Percentiles rank a stretch among this genome's conserved stretches.
Evolutionary conservation across 371 early-diverging fungal species (phyloP).

Genomic region (Nematocida minor): DNA sequence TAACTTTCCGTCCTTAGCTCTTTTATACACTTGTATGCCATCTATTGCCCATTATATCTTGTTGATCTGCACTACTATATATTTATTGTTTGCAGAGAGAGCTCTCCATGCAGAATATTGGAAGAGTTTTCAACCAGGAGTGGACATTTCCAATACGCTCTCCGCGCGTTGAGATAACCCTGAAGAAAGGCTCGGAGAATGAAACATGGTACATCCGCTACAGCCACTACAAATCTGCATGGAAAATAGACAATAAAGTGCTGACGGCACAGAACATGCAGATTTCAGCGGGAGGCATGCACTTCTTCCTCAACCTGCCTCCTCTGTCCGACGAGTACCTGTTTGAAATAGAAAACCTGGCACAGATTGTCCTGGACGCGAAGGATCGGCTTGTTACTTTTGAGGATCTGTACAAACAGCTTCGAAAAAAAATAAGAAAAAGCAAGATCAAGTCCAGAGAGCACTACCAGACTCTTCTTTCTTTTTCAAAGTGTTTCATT

Average conservation of each 20-base stretch:
- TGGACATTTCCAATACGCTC: not conserved
- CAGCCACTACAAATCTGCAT: not conserved
- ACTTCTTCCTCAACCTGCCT: not conserved
- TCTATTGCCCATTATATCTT: not conserved
- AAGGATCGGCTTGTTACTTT: not conserved
- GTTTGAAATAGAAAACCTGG: conserved; percentile 2
- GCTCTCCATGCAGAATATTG: not conserved
- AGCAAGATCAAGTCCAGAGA: not conserved
- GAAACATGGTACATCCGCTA: not conserved
- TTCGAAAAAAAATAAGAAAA: not conserved
- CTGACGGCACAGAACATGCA: not conserved
- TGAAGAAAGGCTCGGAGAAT: not conserved
- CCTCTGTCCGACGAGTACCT: conserved; percentile 4
- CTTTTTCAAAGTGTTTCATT: conserved; percentile 7
- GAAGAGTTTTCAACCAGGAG: not conserved
- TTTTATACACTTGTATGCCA: not conserved
- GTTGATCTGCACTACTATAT: not conserved
- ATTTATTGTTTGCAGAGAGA: not conserved
- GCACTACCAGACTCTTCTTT: conserved; percentile 6
- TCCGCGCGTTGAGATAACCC: not conserved
- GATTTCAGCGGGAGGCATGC: not conserved
- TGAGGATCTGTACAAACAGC: not conserved
- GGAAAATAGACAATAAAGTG: conserved; percentile 4
- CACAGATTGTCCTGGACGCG: not conserved
- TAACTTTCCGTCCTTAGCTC: not conserved